Evolutionary conservation across 805 yeast species (phyloP).

Genomic region (Candida orba): DNA sequence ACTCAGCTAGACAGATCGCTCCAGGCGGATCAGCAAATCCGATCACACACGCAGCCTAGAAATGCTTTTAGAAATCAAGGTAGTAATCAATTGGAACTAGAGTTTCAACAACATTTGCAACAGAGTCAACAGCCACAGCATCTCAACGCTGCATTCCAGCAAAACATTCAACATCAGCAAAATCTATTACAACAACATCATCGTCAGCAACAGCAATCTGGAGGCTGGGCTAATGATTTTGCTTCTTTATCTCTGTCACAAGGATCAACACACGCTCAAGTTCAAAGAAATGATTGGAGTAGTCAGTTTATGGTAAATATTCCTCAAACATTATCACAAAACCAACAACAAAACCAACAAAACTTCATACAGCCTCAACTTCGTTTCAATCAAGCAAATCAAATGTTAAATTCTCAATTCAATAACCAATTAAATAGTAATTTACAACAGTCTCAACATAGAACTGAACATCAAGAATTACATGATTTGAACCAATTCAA

Average conservation of each 20-base stretch:
- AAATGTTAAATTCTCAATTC: conserved; percentile 7
- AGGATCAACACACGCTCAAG: conserved; percentile 7
- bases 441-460: conserved; percentile 2
- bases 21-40: conserved; percentile 17
- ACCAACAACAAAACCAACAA: conserved; percentile 2
- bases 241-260: conserved; percentile 9
- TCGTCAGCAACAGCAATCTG: conserved; percentile 5
- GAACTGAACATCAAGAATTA: conserved; percentile 20
- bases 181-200: conserved; percentile 3
- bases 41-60: conserved; percentile 6
- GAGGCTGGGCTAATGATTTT: conserved; percentile 22
- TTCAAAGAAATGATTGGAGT: conserved; percentile 12
- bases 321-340: background rate
- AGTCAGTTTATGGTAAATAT: conserved; percentile 12
- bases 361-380: conserved; percentile 5
- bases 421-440: conserved; percentile 1
- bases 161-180: background rate
- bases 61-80: conserved; percentile 8
- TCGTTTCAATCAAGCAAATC: conserved; percentile 3
- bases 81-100: conserved; percentile 14
- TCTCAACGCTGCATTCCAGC: conserved; percentile 3
- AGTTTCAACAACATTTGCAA: conserved; percentile 16
- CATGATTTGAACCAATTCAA: conserved; percentile 11
- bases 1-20: conserved; percentile 21
- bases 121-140: conserved; percentile 5